These are phyloP conservation scores for Myriosclerotinia scirpicola DNA, from an alignment of 2,329 filamentous ascomycete species.

Conservation along the genomic window DNA sequence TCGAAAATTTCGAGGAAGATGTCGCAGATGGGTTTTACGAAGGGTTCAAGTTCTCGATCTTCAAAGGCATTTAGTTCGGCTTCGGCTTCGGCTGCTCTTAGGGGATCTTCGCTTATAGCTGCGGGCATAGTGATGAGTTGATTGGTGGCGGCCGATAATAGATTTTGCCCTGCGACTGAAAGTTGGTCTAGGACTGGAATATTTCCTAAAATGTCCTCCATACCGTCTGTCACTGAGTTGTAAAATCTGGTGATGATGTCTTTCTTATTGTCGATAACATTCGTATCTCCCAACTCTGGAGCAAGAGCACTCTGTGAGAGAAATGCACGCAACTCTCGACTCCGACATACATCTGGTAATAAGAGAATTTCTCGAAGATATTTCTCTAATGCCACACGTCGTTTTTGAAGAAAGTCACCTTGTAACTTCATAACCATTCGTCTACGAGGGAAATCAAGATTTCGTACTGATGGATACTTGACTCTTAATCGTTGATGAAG, in stretches of 20 bases:
- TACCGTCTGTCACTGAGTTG: constrained; percentile 94
- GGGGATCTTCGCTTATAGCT: constrained; percentile 51
- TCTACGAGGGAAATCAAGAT: constrained; percentile 87
- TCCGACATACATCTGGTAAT: constrained; percentile 90
- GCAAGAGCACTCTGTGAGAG: constrained; percentile 83
- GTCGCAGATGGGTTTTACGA: constrained; percentile 98
- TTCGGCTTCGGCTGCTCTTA: constrained; percentile 73
- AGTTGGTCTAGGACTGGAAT: constrained; percentile 94
- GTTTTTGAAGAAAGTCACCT: constrained; percentile 90
- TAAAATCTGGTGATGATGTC: constrained; percentile 95
- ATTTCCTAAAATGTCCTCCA: constrained; percentile 97
- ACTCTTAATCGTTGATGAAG: constrained; percentile 85
- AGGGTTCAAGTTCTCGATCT: constrained; percentile 83
- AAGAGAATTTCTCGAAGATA: constrained; percentile 81
- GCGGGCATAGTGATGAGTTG: constrained; percentile 59
- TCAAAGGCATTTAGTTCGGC: constrained; percentile 94
- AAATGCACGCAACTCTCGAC: constrained; percentile 87
- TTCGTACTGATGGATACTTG: constrained; percentile 82
- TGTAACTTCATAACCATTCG: constrained; percentile 96
- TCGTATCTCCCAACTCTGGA: constrained; percentile 53
- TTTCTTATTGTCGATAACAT: constrained; percentile 65
- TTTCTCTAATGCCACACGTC: constrained; percentile 76
- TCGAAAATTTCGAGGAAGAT: constrained; percentile 96
- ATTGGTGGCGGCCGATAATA: constrained; percentile 73
- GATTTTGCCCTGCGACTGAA: constrained; percentile 86